Base-by-base conservation (phyloP, 495 filamentous ascomycete genomes). In the Xylaria castorea region DNA sequence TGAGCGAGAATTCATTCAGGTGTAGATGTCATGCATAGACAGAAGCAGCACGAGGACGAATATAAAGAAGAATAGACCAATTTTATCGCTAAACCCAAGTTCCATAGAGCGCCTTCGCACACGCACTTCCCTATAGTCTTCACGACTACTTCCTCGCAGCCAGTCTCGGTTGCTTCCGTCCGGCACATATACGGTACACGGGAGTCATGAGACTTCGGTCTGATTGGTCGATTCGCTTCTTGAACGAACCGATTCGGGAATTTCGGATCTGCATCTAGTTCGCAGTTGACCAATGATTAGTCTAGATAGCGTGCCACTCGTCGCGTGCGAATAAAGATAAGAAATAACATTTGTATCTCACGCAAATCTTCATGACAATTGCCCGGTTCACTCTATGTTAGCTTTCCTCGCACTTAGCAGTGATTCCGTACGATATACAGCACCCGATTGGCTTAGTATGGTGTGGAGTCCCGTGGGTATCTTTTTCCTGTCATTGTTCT, bases 381-480 rank as follows among this genome's bases (percentile, higher is more conserved):
- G 25, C 6, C 58, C 14, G 18, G 16, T 12, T 27, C 14, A 66
- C 18, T 51, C 20, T 25, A 25, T 18, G 46, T 32, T 27, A 42
- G 61, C 32, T 46, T 18, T 5, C 34, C 7, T 53, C 48, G 64
- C 38, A 51, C 63, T 14, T 42, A 16, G 25, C 2, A 25, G 4
- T 22, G n/a, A 30, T 22, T 48, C 7, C 42, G 3, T 65, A 51
- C 20, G n/a, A 25, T 18, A 57, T 25, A 57, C n/a, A 14, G 42
- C n/a, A 6, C 18, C 48, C 48, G 30, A 68, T 68, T 68, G 50
- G 66, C 36, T 57, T n/a, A 57, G 14, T 32, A 32, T 0, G 11
- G 66, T 68, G 66, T 55, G 66, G 66, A 66, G 64, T 66, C 30
- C 44, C 44, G 46, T 36, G 44, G 44, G 32, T 53, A 53, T 66